These are phyloP conservation scores for Fusarium aywerte DNA, from an alignment of 2,329 filamentous ascomycete species.

Conservation along the genomic window DNA sequence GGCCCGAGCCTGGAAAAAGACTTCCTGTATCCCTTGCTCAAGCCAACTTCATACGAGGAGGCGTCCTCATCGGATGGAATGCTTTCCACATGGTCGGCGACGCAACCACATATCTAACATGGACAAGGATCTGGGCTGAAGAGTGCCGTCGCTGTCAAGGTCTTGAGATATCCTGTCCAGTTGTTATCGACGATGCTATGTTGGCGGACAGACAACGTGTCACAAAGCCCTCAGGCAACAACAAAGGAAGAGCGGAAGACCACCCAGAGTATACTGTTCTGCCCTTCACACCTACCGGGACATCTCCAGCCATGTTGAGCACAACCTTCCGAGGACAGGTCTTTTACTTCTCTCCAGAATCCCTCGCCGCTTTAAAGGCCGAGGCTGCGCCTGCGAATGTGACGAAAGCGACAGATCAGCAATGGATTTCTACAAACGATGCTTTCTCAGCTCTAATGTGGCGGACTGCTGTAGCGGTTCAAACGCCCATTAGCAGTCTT, in stretches of 20 bases:
- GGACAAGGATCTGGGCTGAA: constrained; percentile 32
- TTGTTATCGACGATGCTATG: constrained; percentile 11
- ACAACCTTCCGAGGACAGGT: constrained; percentile 13
- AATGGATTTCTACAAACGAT: constrained; percentile 32
- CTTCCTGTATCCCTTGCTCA: constrained; percentile 10
- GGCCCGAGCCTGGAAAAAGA: not conserved
- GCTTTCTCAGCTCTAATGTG: constrained; percentile 30
- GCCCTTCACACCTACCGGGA: constrained; percentile 2
- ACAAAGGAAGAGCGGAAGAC: constrained; percentile 7
- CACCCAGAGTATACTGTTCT: constrained; percentile 22
- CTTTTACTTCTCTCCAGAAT: constrained; percentile 29
- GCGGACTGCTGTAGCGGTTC: constrained; percentile 17
- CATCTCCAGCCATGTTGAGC: constrained; percentile 18
- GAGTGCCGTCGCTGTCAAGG: constrained; percentile 21
- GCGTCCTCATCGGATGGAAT: constrained; percentile 23
- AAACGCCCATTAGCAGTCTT: constrained; percentile 14
- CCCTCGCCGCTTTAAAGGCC: constrained; percentile 12
- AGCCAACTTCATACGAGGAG: constrained; percentile 25
- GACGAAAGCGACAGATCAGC: constrained; percentile 2
- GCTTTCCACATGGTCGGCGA: constrained; percentile 30
- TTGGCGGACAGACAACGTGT: constrained; percentile 1
- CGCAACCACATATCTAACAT: constrained; percentile 20
- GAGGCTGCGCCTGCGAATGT: constrained; percentile 4
- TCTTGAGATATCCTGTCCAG: not conserved
- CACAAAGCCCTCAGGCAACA: constrained; percentile 5